Evolutionary conservation across 306 rosid species (phyloP).

Genomic region (Ammopiptanthus mongolicus): DNA sequence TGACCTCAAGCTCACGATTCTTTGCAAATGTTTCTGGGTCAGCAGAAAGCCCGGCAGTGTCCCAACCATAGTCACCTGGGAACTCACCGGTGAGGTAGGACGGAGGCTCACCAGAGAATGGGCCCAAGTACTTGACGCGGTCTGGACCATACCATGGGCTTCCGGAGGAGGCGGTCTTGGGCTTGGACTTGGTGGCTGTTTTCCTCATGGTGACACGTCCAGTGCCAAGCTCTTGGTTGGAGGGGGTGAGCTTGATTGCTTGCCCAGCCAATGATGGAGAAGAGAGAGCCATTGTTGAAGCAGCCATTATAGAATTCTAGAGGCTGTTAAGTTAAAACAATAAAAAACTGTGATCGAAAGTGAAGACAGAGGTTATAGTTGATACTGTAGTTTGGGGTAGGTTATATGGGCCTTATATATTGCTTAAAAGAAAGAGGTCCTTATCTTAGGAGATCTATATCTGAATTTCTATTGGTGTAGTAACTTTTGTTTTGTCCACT

Average conservation of each 20-base stretch:
- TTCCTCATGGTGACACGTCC: too few relatives aligned
- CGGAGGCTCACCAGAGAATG: too few relatives aligned
- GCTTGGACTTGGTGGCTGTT: too few relatives aligned
- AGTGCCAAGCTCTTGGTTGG: not conserved
- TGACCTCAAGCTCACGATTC: too few relatives aligned
- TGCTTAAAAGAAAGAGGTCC: not conserved
- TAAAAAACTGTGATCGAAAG: not conserved
- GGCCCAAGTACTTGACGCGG: too few relatives aligned
- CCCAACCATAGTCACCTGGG: too few relatives aligned
- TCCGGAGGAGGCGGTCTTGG: too few relatives aligned
- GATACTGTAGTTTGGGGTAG: not conserved
- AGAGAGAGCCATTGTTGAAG: slow-evolving; percentile 23
- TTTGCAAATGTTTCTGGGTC: too few relatives aligned
- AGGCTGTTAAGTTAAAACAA: not conserved
- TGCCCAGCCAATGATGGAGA: slow-evolving; percentile 16
- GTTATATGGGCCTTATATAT: not conserved
- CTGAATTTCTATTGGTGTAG: not conserved
- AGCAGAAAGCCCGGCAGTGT: too few relatives aligned
- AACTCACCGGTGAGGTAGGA: too few relatives aligned
- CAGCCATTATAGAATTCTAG: not conserved
- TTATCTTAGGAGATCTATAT: slow-evolving; percentile 11
- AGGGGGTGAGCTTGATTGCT: slow-evolving; percentile 6
- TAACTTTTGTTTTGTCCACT: not conserved
- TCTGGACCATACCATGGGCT: too few relatives aligned
- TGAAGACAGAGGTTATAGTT: not conserved